Base-by-base conservation (phyloP, 257 asterid genomes). In the Ophiorrhiza pumila region DNA sequence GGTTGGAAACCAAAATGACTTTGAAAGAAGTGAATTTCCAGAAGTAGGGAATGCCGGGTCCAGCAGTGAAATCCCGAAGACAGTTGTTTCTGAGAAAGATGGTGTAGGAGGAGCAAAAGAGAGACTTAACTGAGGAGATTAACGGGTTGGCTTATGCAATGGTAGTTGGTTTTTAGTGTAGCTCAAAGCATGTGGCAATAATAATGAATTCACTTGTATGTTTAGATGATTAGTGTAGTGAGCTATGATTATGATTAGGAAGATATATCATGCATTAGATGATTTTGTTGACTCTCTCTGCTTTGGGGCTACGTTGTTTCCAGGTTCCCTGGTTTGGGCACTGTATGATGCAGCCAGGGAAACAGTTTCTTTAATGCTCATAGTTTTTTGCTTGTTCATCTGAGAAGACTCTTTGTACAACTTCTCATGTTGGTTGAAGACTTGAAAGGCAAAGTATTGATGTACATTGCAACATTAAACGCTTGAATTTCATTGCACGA, bases 11-110 rank as follows among this genome's bases (percentile, higher is more conserved):
- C 58, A 29, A 39, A 37, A 49, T 52, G 73, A 77, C 39, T 74
- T 74, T 14, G 84, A 80, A 45, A 80, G 47, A 29, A 55, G 71
- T 29, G 86, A 78, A 65, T 9, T 71, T 57, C 29, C 76, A 4
- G 69, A 77, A 74, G 79, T 62, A 53, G 79, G 74, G 23, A 71
- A 61, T 80, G 29, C 73, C 0, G 82, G 47, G 35, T 69, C 85
- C 66, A 50, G 61, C 50, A 69, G 55, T 46, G 79, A 75, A 57
- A 65, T 49, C 37, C 72, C 35, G 11, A 73, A 29, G 75, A 65
- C 64, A 29, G 58, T 15, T 43, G 22, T 50, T 46, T 56, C 60
- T 4, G 76, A 31, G 52, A 76, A 37, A n/a, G 71, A 50, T 67
- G 62, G 55, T 1, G 45, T 14, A 52, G 64, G 43, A 23, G 70